A percentile compares a stretch with the other conserved stretches of the same genome.
phyloP scores from a whole-genome alignment of 2,329 filamentous ascomycete genomes.

The Diaporthe aspalathi region DNA sequence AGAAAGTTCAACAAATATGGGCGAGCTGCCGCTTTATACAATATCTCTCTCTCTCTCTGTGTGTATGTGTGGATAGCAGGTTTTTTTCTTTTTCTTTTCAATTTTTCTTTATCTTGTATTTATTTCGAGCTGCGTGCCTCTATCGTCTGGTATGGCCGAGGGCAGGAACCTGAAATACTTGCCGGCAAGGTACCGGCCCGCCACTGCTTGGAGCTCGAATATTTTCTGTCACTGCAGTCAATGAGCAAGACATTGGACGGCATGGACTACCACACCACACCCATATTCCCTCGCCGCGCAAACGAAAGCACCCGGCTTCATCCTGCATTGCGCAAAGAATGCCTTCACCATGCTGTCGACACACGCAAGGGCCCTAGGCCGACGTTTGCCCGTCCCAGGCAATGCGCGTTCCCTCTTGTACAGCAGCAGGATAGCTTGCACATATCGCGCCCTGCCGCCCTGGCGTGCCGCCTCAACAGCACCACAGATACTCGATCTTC shows the following conservation, averaged over 20 bases:
- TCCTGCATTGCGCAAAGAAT: slow-evolving; percentile 40
- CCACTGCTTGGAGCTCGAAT: slow-evolving; percentile 5
- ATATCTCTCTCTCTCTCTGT: too few species aligned
- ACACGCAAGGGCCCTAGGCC: slow-evolving; percentile 46
- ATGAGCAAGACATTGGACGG: too few species aligned
- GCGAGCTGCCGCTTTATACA: too few species aligned
- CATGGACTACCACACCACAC: background rate
- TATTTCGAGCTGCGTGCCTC: too few species aligned
- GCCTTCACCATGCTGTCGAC: slow-evolving; percentile 45
- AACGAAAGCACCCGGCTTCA: slow-evolving; percentile 33
- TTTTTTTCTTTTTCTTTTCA: too few species aligned
- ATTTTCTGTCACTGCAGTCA: background rate
- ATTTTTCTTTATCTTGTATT: too few species aligned
- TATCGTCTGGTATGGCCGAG: too few species aligned
- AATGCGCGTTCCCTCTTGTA: slow-evolving; percentile 28
- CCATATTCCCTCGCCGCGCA: background rate
- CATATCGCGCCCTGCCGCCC: slow-evolving; percentile 4
- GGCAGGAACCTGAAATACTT: slow-evolving; percentile 24
- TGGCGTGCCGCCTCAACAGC: slow-evolving; percentile 37
- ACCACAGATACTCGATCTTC: slow-evolving; percentile 56
- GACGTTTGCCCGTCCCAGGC: slow-evolving; percentile 42
- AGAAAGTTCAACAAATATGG: background rate
- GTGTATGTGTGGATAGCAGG: too few species aligned
- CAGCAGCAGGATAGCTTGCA: slow-evolving; percentile 28
- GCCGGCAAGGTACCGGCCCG: background rate